phyloP scores from a whole-genome alignment of 148 eudicot genomes.

The Selenicereus undatus region DNA sequence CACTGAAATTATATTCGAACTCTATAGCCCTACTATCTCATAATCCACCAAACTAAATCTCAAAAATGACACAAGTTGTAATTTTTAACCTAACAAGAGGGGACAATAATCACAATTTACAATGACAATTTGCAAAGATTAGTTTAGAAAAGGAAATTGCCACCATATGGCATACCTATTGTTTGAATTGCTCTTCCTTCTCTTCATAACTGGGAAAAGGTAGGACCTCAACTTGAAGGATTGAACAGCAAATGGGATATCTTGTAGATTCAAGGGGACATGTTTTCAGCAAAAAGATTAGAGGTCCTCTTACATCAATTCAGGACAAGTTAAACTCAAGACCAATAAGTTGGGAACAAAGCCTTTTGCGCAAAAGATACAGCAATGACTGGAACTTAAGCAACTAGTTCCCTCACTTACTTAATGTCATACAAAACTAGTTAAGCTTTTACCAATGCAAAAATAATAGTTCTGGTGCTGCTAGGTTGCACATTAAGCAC shows the following conservation, averaged over 20 bases:
- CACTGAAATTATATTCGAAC: neutral
- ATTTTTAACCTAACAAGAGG: neutral
- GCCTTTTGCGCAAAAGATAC: neutral
- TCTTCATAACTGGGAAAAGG: slow-evolving; percentile 94
- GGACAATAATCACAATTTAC: neutral
- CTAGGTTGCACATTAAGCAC: neutral
- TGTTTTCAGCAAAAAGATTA: neutral
- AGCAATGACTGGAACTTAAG: neutral
- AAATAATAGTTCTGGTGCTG: neutral
- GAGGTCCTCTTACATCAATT: slow-evolving; percentile 33
- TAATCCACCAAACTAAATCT: neutral
- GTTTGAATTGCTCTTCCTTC: slow-evolving; percentile 91
- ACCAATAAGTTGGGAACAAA: neutral
- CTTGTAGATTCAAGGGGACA: neutral
- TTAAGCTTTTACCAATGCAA: neutral
- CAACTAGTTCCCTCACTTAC: neutral
- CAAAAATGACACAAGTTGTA: slow-evolving; percentile 5
- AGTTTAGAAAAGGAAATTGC: neutral
- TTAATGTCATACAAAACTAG: neutral
- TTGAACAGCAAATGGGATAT: slow-evolving; percentile 14
- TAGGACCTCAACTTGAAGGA: slow-evolving; percentile 80
- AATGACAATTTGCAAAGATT: neutral
- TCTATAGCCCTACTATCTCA: neutral
- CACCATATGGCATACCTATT: slow-evolving; percentile 55
- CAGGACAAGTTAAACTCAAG: neutral